Conservation (phyloP, 2,329 filamentous ascomycete genomes). For the Thielaviopsis punctulata region DNA sequence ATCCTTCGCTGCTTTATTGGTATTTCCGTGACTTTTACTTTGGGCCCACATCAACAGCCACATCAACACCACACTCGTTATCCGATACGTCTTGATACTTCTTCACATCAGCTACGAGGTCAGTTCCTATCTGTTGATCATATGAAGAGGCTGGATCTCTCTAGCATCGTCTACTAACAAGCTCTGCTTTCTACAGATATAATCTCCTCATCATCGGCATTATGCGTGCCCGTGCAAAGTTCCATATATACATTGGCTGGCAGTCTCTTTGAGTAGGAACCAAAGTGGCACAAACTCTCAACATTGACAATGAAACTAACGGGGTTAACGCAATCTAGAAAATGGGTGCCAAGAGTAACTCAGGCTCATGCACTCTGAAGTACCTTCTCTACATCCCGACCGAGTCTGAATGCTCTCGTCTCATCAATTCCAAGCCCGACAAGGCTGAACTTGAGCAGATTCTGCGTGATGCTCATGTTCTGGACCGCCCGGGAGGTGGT, state of each 20-base stretch:
- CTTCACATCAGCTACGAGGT: background rate
- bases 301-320: no score
- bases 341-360: background rate
- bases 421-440: slow-evolving; percentile 3
- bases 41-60: background rate
- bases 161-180: background rate
- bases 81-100: background rate
- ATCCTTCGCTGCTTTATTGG: background rate
- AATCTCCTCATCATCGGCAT: background rate
- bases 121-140: background rate
- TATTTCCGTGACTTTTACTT: background rate
- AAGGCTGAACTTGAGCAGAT: slow-evolving; percentile 7
- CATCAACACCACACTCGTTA: background rate
- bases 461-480: slow-evolving; percentile 2
- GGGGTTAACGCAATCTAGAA: background rate
- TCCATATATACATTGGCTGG: background rate
- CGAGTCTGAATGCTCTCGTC: slow-evolving; percentile 8
- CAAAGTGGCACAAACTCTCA: no score
- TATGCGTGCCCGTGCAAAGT: background rate
- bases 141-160: background rate
- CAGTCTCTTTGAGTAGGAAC: background rate
- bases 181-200: background rate
- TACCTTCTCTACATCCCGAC: slow-evolving; percentile 11
- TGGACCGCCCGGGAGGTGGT: slow-evolving; percentile 2
- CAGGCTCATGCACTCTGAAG: background rate